Conservation (phyloP, 2,329 filamentous ascomycete species). For the Botrytis porri region DNA sequence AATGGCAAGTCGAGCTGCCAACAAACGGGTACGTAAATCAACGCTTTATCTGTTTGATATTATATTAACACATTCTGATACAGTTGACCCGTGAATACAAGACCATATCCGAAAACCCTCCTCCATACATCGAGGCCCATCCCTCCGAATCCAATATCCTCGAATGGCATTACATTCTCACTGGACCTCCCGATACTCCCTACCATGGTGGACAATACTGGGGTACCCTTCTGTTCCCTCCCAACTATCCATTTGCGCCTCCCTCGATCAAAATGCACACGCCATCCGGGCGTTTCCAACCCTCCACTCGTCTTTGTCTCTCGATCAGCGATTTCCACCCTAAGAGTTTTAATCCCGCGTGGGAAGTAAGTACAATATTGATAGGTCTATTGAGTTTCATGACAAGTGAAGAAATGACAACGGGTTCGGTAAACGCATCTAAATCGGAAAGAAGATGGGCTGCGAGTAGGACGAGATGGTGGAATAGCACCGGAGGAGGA, state of each 20-base stretch:
- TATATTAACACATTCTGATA: background rate
- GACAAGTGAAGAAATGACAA: constrained; percentile 99
- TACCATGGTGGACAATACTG: constrained; percentile 97
- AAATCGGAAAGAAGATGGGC: constrained; percentile 75
- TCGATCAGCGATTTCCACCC: constrained; percentile 98
- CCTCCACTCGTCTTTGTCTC: constrained; percentile 85
- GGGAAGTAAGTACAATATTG: constrained; percentile 95
- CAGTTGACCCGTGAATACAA: constrained; percentile 63
- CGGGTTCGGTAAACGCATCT: constrained; percentile 77
- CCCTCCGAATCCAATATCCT: constrained; percentile 89
- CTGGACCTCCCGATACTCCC: constrained; percentile 87
- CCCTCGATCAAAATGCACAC: constrained; percentile 99
- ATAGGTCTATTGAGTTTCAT: constrained; percentile 95
- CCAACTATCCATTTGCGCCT: constrained; percentile 95
- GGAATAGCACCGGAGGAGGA: constrained; percentile 86
- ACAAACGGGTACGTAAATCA: constrained; percentile 56
- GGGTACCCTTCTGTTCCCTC: constrained; percentile 92
- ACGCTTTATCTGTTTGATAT: background rate
- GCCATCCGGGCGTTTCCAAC: constrained; percentile 90
- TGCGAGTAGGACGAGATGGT: constrained; percentile 81
- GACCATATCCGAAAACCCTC: constrained; percentile 69
- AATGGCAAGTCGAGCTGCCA: constrained; percentile 72
- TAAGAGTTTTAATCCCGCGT: constrained; percentile 96
- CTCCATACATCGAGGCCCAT: constrained; percentile 84
- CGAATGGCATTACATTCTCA: constrained; percentile 96